Percentiles rank a stretch among this genome's conserved stretches.
Evolutionary conservation across 192 early-diverging fungal species (phyloP).

Genomic region (Bifiguratus adelaidae): DNA sequence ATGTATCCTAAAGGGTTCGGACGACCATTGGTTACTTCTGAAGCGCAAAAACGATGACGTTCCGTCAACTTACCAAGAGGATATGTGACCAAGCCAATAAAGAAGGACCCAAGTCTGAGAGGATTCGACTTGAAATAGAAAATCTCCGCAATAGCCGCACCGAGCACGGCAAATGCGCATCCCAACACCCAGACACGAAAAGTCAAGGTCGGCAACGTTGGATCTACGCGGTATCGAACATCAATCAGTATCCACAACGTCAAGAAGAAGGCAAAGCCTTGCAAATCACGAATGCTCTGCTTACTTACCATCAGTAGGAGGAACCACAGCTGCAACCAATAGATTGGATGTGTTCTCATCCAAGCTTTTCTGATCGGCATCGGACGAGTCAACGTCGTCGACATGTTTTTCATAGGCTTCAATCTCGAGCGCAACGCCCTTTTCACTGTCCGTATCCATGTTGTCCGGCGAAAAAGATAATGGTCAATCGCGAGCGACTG

Average conservation of each 20-base stretch:
- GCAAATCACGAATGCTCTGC: no score
- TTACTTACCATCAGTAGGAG: background rate
- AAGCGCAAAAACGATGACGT: no score
- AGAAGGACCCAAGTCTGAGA: slow-evolving; percentile 14
- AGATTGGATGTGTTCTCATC: background rate
- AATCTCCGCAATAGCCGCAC: slow-evolving; percentile 20
- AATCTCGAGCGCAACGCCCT: no score
- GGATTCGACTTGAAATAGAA: slow-evolving; percentile 24
- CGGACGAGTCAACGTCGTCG: no score
- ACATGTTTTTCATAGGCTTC: no score
- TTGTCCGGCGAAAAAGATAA: no score
- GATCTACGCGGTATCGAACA: slow-evolving; percentile 45
- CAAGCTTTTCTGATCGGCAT: background rate
- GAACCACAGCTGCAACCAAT: background rate
- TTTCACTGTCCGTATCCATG: no score
- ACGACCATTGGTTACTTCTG: background rate
- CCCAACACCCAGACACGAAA: slow-evolving; percentile 40
- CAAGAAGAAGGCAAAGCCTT: no score
- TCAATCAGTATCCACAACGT: no score
- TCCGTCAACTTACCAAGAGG: slow-evolving; percentile 11
- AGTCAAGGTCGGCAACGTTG: slow-evolving; percentile 27
- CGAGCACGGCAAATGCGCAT: slow-evolving; percentile 20
- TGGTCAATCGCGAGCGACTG: no score
- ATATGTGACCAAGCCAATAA: slow-evolving; percentile 22
- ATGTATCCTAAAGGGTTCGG: background rate